These are phyloP conservation scores for Phanerodontia chrysosporium DNA, from an alignment of 768 basidiomycete species.

Conservation along the genomic window DNA sequence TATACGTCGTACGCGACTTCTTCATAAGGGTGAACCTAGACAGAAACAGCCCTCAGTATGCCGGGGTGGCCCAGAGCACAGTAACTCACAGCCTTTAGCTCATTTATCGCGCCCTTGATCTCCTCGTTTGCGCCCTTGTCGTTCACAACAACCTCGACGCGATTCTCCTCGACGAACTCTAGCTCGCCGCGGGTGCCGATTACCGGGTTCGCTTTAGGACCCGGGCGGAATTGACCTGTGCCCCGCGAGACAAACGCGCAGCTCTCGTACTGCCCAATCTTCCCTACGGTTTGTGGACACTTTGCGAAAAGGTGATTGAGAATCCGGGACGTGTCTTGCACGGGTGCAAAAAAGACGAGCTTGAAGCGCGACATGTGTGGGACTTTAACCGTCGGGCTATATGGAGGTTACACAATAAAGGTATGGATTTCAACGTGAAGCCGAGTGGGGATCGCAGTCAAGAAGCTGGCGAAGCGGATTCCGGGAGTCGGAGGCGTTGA, in stretches of 20 bases:
- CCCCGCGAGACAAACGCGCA: conserved; percentile 55
- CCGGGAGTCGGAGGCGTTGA: too few relatives aligned
- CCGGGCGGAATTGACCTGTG: conserved; percentile 46
- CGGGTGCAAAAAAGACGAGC: conserved; percentile 51
- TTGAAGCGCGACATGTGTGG: conserved; percentile 35
- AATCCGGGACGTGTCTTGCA: conserved; percentile 34
- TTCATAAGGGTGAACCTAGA: conserved; percentile 52
- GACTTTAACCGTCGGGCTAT: conserved; percentile 35
- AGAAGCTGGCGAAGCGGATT: too few relatives aligned
- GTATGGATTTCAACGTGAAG: conserved; percentile 51
- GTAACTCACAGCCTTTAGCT: conserved; percentile 41
- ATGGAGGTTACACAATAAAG: conserved; percentile 37
- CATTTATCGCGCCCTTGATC: conserved; percentile 36
- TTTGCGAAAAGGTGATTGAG: conserved; percentile 43
- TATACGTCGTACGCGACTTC: conserved; percentile 57
- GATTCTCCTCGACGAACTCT: conserved; percentile 49
- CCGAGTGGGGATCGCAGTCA: conserved; percentile 44
- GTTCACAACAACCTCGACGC: conserved; percentile 48
- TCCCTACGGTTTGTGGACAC: conserved; percentile 42
- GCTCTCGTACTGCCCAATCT: conserved; percentile 47
- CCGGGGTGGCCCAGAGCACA: neutral
- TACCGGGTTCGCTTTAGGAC: conserved; percentile 37
- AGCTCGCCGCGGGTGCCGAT: conserved; percentile 40
- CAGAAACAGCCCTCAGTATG: neutral
- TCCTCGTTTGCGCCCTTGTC: conserved; percentile 32